A percentile compares a stretch with the other conserved stretches of the same genome.
phyloP scores from a whole-genome alignment of 148 eudicot species.

The Dianthus caryophyllus region DNA sequence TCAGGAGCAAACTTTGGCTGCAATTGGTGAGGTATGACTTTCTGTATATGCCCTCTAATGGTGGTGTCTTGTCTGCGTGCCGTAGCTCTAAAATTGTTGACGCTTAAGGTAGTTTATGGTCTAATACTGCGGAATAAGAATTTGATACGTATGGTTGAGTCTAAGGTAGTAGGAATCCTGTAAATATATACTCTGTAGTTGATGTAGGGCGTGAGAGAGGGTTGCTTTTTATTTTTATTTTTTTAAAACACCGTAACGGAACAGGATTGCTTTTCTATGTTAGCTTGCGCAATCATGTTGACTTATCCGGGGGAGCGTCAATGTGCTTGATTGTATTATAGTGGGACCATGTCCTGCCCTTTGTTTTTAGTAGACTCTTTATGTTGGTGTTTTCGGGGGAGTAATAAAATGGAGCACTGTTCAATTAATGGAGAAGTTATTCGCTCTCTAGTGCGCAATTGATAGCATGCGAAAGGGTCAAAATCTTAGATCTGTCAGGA shows the following conservation, averaged over 20 bases:
- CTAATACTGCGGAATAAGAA: not conserved
- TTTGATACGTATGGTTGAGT: not conserved
- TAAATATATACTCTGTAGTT: no score
- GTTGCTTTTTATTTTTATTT: no score
- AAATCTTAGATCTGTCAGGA: no score
- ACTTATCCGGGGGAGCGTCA: no score
- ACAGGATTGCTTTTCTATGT: no score
- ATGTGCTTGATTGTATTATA: no score
- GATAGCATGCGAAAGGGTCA: no score
- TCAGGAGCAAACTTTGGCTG: slow-evolving; percentile 86
- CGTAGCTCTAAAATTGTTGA: no score
- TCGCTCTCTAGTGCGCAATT: not conserved
- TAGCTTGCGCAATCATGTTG: no score
- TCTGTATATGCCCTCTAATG: not conserved
- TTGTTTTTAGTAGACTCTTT: not conserved
- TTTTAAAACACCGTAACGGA: no score
- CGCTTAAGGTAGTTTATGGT: not conserved
- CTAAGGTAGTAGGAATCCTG: not conserved
- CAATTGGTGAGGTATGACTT: slow-evolving; percentile 83
- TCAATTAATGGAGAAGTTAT: not conserved
- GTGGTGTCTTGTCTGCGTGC: not conserved
- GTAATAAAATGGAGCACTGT: not conserved
- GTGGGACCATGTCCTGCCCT: no score
- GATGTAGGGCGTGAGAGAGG: no score
- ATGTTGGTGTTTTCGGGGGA: not conserved